A percentile compares a stretch with the other conserved stretches of the same genome.
These are phyloP conservation scores for Orbilia blumenaviensis DNA, from an alignment of 2,329 filamentous ascomycete genomes.

Conservation along the genomic window DNA sequence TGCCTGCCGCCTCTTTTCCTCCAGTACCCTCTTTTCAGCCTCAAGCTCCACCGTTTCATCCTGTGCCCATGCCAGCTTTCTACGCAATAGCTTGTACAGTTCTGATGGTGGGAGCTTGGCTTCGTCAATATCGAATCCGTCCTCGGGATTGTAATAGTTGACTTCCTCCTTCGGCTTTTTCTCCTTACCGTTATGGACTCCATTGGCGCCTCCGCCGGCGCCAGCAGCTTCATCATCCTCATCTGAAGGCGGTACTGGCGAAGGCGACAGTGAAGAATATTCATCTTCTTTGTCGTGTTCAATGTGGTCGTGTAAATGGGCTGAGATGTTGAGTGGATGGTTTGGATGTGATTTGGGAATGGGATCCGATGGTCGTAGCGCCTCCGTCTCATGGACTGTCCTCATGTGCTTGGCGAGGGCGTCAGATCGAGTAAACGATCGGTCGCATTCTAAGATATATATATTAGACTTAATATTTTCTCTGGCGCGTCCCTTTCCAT, in stretches of 20 bases:
- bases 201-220: conserved; percentile 2
- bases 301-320: conserved; percentile 56
- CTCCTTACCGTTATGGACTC: conserved; percentile 42
- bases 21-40: conserved; percentile 72
- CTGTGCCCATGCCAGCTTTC: conserved; percentile 77
- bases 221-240: conserved; percentile 25
- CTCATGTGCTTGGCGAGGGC: conserved; percentile 98
- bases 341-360: conserved; percentile 72
- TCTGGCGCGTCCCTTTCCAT: background rate
- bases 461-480: background rate
- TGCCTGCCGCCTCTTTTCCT: conserved; percentile 73
- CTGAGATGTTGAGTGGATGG: conserved; percentile 63
- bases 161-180: conserved; percentile 46
- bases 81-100: conserved; percentile 70
- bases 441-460: conserved; percentile 80
- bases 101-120: conserved; percentile 67
- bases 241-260: conserved; percentile 12
- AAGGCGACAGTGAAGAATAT: conserved; percentile 41
- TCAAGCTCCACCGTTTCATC: conserved; percentile 72
- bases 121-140: conserved; percentile 57
- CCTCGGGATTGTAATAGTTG: conserved; percentile 55
- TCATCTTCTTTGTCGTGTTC: conserved; percentile 56
- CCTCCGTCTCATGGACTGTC: conserved; percentile 96
- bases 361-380: conserved; percentile 79
- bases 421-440: conserved; percentile 94